Evolutionary conservation across 139 green algal genomes (phyloP).

Genomic region (Chlorella sorokiniana): DNA sequence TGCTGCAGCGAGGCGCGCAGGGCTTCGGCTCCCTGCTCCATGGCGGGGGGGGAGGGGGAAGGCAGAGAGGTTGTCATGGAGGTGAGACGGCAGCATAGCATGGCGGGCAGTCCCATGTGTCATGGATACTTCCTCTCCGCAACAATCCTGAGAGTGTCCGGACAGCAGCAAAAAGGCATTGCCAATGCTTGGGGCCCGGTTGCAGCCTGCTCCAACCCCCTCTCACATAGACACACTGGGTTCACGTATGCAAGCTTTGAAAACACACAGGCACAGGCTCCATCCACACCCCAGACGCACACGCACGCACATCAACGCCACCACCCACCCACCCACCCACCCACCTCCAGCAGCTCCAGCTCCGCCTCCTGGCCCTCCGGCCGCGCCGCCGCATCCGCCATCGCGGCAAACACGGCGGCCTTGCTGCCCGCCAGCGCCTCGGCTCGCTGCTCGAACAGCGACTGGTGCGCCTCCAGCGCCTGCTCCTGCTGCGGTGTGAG

Average conservation of each 20-base stretch:
- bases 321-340: neutral
- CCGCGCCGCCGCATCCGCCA: neutral
- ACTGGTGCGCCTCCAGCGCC: slow-evolving; percentile 8
- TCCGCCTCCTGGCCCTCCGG: neutral
- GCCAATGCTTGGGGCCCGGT: too few relatives aligned
- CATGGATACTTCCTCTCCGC: neutral
- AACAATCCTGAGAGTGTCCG: too few relatives aligned
- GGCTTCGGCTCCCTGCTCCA: neutral
- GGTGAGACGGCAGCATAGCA: neutral
- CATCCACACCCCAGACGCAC: too few relatives aligned
- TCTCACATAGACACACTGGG: neutral
- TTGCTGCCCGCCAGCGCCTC: slow-evolving; percentile 2
- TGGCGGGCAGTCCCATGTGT: neutral
- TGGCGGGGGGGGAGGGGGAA: neutral
- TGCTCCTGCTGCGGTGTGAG: slow-evolving; percentile 19
- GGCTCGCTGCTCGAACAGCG: slow-evolving; percentile 17
- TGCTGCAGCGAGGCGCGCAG: slow-evolving; percentile 9
- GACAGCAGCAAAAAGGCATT: too few relatives aligned
- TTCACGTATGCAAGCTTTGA: too few relatives aligned
- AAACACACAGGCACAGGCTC: too few relatives aligned
- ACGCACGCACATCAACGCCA: too few relatives aligned
- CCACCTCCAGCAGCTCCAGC: neutral
- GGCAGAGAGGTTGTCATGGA: neutral
- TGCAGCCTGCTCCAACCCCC: neutral
- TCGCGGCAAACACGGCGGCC: neutral